Percentiles rank a stretch among this genome's conserved stretches.
Evolutionary conservation across 2,329 filamentous ascomycete species (phyloP).

Genomic region (Conoideocrella luteorostrata): DNA sequence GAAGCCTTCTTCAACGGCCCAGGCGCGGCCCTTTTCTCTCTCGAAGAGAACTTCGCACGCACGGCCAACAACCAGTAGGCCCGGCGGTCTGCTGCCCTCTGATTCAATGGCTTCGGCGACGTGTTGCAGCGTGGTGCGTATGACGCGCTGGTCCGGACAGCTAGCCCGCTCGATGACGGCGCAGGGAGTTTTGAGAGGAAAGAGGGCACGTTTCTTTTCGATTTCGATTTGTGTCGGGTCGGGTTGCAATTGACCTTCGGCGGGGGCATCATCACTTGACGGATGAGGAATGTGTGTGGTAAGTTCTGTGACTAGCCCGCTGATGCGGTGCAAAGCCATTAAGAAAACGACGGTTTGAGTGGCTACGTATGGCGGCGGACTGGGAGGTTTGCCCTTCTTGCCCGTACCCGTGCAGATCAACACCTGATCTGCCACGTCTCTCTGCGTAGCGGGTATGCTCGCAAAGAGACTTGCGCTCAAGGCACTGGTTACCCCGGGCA

Average conservation of each 20-base stretch:
- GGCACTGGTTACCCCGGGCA: constrained; percentile 87
- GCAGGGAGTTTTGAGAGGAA: constrained; percentile 76
- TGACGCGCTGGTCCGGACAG: constrained; percentile 89
- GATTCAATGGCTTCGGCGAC: constrained; percentile 80
- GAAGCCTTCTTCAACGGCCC: constrained; percentile 86
- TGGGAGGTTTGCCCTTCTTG: constrained; percentile 74
- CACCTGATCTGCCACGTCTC: constrained; percentile 85
- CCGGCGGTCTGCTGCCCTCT: constrained; percentile 83
- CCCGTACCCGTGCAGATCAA: constrained; percentile 96
- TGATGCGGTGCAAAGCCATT: constrained; percentile 87
- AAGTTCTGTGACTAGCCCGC: constrained; percentile 65
- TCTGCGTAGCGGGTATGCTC: constrained; percentile 79
- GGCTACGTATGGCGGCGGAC: constrained; percentile 71
- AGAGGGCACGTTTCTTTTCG: constrained; percentile 37
- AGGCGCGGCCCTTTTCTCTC: constrained; percentile 53
- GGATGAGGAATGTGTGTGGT: constrained; percentile 35
- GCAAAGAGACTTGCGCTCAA: constrained; percentile 85
- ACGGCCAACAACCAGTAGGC: constrained; percentile 75
- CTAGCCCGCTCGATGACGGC: constrained; percentile 90
- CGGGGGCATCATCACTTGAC: constrained; percentile 10
- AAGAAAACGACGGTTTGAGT: constrained; percentile 85
- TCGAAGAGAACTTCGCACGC: constrained; percentile 73
- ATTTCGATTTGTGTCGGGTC: neutral
- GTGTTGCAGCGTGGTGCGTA: constrained; percentile 74
- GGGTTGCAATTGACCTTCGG: neutral